Evolutionary conservation across 768 basidiomycete species (phyloP).

Genomic region (Rhodocollybia butyracea): DNA sequence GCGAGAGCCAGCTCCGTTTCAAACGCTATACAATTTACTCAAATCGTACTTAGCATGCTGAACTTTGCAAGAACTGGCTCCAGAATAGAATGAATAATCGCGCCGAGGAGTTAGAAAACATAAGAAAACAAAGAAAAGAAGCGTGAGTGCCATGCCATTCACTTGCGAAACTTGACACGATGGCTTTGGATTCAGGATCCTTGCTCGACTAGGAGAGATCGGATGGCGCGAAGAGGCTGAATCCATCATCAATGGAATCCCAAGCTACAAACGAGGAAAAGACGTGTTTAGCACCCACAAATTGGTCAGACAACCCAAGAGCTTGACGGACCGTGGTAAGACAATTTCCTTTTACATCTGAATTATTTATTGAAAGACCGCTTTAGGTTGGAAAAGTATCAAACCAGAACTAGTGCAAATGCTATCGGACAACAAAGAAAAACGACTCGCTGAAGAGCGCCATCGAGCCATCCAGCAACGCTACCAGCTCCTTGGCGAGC

Average conservation of each 20-base stretch:
- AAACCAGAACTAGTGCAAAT: neutral
- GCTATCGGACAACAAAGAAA: neutral
- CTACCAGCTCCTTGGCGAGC: too few species aligned
- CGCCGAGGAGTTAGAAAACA: neutral
- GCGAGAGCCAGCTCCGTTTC: neutral
- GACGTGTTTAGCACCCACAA: neutral
- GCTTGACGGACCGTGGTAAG: neutral
- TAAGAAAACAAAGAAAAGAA: neutral
- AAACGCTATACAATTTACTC: neutral
- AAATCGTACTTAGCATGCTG: neutral
- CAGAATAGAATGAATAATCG: neutral
- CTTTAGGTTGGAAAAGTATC: neutral
- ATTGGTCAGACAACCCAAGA: neutral
- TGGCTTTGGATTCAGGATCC: neutral
- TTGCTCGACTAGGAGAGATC: neutral
- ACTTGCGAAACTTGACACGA: neutral
- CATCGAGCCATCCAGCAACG: too few species aligned
- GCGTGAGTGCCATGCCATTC: neutral
- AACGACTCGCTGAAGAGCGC: neutral
- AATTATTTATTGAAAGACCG: too few species aligned
- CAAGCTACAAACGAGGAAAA: neutral
- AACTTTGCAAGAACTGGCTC: neutral
- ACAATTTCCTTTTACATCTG: too few species aligned
- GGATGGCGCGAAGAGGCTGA: slow-evolving; percentile 3
- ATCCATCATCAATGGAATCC: neutral